A percentile compares a stretch with the other conserved stretches of the same genome.
Conservation (phyloP, 805 yeast species). For the Candida multigemmis region DNA sequence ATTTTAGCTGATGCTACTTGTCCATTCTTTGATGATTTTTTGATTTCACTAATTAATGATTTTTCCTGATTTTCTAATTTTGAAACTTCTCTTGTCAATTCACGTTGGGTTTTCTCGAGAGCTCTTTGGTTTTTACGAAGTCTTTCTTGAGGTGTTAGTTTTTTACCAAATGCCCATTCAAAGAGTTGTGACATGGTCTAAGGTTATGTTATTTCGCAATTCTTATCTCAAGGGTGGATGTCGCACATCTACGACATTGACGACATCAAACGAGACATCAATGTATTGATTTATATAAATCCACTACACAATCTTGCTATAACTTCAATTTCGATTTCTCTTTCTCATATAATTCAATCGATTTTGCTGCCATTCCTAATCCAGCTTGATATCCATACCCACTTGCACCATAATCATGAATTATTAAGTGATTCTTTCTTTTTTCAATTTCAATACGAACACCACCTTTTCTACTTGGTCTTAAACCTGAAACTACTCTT, state of each 20-base stretch:
- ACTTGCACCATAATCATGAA: conserved; percentile 68
- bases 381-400: conserved; percentile 67
- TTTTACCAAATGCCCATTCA: conserved; percentile 95
- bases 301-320: too few relatives aligned
- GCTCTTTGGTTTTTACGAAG: conserved; percentile 94
- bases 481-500: conserved; percentile 61
- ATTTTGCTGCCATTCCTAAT: conserved; percentile 46
- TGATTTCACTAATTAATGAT: conserved; percentile 75
- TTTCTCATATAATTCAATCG: conserved; percentile 31
- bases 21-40: conserved; percentile 84
- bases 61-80: conserved; percentile 90
- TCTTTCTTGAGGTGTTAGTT: conserved; percentile 89
- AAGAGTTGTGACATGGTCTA: conserved; percentile 33
- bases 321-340: not conserved
- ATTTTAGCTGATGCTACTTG: conserved; percentile 86
- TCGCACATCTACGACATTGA: too few relatives aligned
- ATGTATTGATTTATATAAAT: too few relatives aligned
- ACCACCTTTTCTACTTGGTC: conserved; percentile 75
- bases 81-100: conserved; percentile 76
- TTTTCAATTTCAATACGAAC: conserved; percentile 49
- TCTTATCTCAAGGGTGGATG: too few relatives aligned
- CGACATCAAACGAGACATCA: too few relatives aligned
- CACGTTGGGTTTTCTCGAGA: conserved; percentile 89
- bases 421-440: conserved; percentile 15
- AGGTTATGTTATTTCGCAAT: too few relatives aligned